Percentiles rank a stretch among this genome's conserved stretches.
Conservation (phyloP, 2,329 filamentous ascomycete species). For the Exophiala alcalophila region DNA sequence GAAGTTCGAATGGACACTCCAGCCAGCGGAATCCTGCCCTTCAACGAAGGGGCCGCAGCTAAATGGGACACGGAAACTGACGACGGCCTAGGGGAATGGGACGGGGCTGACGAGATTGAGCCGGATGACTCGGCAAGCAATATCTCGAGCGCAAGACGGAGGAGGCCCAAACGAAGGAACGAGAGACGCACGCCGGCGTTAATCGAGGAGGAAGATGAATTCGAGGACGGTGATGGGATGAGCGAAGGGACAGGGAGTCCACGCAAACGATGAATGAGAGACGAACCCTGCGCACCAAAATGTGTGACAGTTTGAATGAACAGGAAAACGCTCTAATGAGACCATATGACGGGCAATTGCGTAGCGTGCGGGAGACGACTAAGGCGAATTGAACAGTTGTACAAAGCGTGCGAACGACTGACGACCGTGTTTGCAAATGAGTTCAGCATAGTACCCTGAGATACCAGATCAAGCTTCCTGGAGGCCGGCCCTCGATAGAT, state of each 20-base stretch:
- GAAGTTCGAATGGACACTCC: conserved; percentile 45
- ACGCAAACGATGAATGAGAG: conserved; percentile 26
- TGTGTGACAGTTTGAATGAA: too few relatives aligned
- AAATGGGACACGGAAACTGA: conserved; percentile 43
- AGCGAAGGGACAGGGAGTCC: conserved; percentile 29
- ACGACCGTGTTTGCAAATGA: too few relatives aligned
- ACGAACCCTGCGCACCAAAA: too few relatives aligned
- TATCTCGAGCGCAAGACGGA: conserved; percentile 44
- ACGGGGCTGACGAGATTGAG: conserved; percentile 43
- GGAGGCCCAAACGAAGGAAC: conserved; percentile 46
- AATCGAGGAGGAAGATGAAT: conserved; percentile 49
- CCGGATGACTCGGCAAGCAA: conserved; percentile 52
- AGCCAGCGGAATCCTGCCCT: conserved; percentile 30
- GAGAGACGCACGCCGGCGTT: conserved; percentile 49
- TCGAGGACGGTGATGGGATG: conserved; percentile 33
- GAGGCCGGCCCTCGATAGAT: too few relatives aligned
- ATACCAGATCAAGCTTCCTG: too few relatives aligned
- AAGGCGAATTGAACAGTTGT: too few relatives aligned
- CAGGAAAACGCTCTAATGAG: too few relatives aligned
- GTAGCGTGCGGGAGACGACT: too few relatives aligned
- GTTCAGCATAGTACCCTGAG: too few relatives aligned
- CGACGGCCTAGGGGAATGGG: conserved; percentile 44
- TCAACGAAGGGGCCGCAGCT: conserved; percentile 8
- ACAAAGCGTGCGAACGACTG: too few relatives aligned
- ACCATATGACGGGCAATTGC: too few relatives aligned